These are phyloP conservation scores for Astrothelium macrocarpum DNA, from an alignment of 495 filamentous ascomycete species.

Conservation along the genomic window DNA sequence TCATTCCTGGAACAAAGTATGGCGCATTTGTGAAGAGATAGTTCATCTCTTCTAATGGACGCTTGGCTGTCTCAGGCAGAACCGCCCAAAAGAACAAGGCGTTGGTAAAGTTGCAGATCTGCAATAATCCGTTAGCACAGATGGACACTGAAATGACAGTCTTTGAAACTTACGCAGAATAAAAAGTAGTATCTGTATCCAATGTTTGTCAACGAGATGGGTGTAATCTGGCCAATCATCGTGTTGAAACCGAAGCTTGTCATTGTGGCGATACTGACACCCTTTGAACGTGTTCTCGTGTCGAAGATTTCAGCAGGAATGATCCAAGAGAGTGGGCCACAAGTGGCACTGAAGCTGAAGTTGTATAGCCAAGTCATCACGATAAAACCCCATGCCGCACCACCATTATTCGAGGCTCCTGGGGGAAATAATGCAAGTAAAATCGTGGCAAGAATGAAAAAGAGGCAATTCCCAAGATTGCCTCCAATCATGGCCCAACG, in stretches of 20 bases:
- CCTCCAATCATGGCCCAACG: conserved; percentile 56
- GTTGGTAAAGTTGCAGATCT: conserved; percentile 46
- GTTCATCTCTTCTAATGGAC: conserved; percentile 63
- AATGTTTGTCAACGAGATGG: conserved; percentile 48
- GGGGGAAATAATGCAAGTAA: conserved; percentile 52
- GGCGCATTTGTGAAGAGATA: conserved; percentile 60
- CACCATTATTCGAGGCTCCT: conserved; percentile 39
- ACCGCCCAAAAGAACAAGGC: conserved; percentile 58
- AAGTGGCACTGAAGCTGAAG: conserved; percentile 55
- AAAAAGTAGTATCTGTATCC: conserved; percentile 56
- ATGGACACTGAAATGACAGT: background rate
- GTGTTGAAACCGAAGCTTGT: conserved; percentile 61
- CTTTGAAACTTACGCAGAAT: conserved; percentile 34
- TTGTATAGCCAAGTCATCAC: conserved; percentile 64
- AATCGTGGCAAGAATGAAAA: conserved; percentile 43
- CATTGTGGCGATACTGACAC: conserved; percentile 59
- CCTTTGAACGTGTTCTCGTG: conserved; percentile 55
- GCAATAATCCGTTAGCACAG: background rate
- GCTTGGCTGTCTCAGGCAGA: conserved; percentile 54
- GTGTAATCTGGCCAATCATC: conserved; percentile 57
- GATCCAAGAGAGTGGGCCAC: conserved; percentile 55
- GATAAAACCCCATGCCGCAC: conserved; percentile 65
- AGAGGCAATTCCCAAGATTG: conserved; percentile 55
- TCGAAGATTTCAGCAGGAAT: conserved; percentile 65
- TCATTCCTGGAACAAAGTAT: conserved; percentile 48